Conservation (phyloP, 208 protist species). For the Leishmania lainsoni region DNA sequence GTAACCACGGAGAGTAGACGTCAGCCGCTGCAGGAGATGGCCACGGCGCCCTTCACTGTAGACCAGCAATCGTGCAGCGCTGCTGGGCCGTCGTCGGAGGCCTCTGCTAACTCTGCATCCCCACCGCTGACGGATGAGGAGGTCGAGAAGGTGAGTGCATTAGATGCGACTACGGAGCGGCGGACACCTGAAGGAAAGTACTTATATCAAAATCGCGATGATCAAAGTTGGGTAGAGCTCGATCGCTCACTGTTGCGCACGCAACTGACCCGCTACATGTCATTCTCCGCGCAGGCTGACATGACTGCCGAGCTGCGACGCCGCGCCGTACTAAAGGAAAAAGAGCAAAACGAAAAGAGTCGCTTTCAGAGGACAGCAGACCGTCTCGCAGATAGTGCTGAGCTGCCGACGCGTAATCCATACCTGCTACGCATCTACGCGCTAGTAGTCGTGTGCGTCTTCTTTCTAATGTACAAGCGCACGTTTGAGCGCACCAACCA, state of each 20-base stretch:
- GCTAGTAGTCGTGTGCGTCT: slow-evolving; percentile 33
- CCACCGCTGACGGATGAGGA: slow-evolving; percentile 59
- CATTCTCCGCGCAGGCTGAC: slow-evolving; percentile 58
- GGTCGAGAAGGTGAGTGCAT: slow-evolving; percentile 60
- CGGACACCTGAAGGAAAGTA: slow-evolving; percentile 65
- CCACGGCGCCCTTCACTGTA: slow-evolving; percentile 34
- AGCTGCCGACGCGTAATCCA: slow-evolving; percentile 63
- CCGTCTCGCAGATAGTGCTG: slow-evolving; percentile 60
- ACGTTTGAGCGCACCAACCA: slow-evolving; percentile 63
- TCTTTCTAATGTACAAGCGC: slow-evolving; percentile 71
- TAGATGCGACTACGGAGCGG: slow-evolving; percentile 76
- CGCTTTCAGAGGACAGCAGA: slow-evolving; percentile 62
- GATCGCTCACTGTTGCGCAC: slow-evolving; percentile 56
- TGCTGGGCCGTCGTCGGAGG: not conserved
- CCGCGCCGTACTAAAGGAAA: slow-evolving; percentile 56
- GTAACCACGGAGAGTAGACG: slow-evolving; percentile 34
- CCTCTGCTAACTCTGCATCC: slow-evolving; percentile 1
- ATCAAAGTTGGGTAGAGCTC: slow-evolving; percentile 78
- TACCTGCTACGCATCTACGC: slow-evolving; percentile 53
- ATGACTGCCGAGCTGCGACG: slow-evolving; percentile 72
- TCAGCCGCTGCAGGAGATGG: slow-evolving; percentile 3
- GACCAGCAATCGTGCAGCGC: slow-evolving; percentile 33
- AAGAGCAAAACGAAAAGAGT: slow-evolving; percentile 71
- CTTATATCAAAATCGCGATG: slow-evolving; percentile 81
- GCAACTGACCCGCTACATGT: slow-evolving; percentile 72